Conservation (phyloP, 805 yeast species). For the Hanseniaspora jakobsenii region DNA sequence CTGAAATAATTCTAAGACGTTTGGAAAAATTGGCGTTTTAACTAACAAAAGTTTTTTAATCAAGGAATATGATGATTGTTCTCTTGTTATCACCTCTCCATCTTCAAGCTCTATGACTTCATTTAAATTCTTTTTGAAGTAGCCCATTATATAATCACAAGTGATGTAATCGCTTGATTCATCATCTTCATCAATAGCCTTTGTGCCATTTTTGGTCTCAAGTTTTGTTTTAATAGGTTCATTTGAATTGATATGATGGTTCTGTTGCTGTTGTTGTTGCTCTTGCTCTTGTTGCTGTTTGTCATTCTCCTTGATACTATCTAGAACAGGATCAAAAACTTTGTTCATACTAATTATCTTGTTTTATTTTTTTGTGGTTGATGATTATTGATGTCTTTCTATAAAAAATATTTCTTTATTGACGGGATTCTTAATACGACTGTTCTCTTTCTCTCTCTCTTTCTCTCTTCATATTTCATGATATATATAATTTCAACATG, state of each 20-base stretch:
- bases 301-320: conserved; percentile 8
- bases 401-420: too few species aligned
- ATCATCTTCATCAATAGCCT: background rate
- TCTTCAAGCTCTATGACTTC: background rate
- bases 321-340: conserved; percentile 12
- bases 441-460: too few species aligned
- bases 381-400: background rate
- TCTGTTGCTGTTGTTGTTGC: background rate
- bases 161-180: background rate
- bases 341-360: background rate
- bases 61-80: conserved; percentile 1
- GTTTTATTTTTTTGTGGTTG: background rate
- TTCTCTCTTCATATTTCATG: too few species aligned
- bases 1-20: conserved; percentile 8
- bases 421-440: too few species aligned
- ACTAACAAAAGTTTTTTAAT: conserved; percentile 8
- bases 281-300: background rate
- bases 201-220: background rate
- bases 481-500: too few species aligned
- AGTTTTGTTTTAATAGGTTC: background rate
- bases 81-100: background rate
- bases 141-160: background rate
- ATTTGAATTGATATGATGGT: background rate
- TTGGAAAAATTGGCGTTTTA: conserved; percentile 7
- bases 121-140: conserved; percentile 2